A percentile compares a stretch with the other conserved stretches of the same genome.
Evolutionary conservation across 306 rosid species (phyloP).

Genomic region (Hippophae rhamnoides): DNA sequence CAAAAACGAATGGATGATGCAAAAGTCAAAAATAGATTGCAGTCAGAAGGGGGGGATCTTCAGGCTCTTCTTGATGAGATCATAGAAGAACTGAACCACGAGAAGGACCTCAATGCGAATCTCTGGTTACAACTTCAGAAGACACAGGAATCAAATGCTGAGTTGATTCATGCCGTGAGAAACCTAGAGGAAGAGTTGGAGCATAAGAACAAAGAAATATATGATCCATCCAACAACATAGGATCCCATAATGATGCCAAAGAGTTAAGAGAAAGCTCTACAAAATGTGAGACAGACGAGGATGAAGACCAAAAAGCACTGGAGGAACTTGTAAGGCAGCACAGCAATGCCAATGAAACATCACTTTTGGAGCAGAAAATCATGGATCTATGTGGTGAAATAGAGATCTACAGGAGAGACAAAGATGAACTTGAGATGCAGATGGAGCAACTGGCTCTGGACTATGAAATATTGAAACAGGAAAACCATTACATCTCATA

Average conservation of each 20-base stretch:
- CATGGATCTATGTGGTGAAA: constrained; percentile 62
- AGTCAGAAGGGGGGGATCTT: constrained; percentile 50
- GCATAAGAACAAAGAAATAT: constrained; percentile 42
- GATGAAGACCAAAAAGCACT: constrained; percentile 76
- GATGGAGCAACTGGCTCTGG: constrained; percentile 95
- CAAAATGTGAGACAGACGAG: constrained; percentile 37
- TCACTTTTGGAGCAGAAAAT: constrained; percentile 57
- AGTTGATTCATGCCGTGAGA: constrained; percentile 69
- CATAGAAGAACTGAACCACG: constrained; percentile 66
- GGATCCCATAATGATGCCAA: constrained; percentile 24
- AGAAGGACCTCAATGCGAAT: constrained; percentile 65
- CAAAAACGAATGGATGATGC: constrained; percentile 46
- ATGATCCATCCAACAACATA: not conserved
- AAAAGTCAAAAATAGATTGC: constrained; percentile 41
- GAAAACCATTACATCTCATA: constrained; percentile 73
- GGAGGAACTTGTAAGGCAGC: constrained; percentile 61
- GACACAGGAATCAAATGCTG: constrained; percentile 82
- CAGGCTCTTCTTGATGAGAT: constrained; percentile 61
- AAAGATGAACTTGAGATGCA: constrained; percentile 94
- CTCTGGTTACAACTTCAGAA: constrained; percentile 73
- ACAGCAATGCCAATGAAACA: constrained; percentile 40
- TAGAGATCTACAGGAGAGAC: constrained; percentile 76
- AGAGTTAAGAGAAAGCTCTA: constrained; percentile 23
- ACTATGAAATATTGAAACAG: constrained; percentile 92
- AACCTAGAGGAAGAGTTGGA: constrained; percentile 80